Evolutionary conservation across 2,329 filamentous ascomycete genomes (phyloP), one percentile per base, ranked within the genome.

Genomic region (Penicillium expansum): DNA sequence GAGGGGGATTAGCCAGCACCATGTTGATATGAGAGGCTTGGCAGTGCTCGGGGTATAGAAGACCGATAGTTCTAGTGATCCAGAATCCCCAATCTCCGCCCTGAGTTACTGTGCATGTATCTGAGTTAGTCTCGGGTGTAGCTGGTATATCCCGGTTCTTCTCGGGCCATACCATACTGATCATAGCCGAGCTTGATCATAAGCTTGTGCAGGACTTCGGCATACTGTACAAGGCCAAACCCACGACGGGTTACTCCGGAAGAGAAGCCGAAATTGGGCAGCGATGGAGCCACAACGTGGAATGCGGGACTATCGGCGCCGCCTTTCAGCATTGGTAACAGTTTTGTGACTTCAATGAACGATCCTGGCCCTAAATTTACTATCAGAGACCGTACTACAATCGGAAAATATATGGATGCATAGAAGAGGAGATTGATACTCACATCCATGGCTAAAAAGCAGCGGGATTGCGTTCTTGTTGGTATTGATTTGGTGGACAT

Each of bases 51-150:
- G 86, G 86, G 62, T 87, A 90, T 0, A 82, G 69, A 5, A 81
- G 69, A 0, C 82, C 84, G 48, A 92, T 81, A 6, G 80, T 71
- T 7, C 88, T 81, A 8, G 86, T 87, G 61, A 91, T 82, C 64
- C 80, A 79, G 67, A 80, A 69, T 14, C 88, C 88, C 87, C 86
- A 90, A 67, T 91, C 88, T 37, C 88, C 88, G 57, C 86, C 87
- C 71, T 89, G 83, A 1, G 77, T 77, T 1, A 76, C 69, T 67
- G 4, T n/a, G 5, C 3, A 4, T 1, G 18, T 35, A n/a, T 18
- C 2, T 1, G 16, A 14, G 35, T 63, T 29, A 51, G 39, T 33
- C 32, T 32, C 4, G 22, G 11, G 27, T 10, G 9, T 41, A 9
- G 20, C 5, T 14, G 29, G 8, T 18, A 49, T 32, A 13, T 11